Base-by-base conservation (phyloP, 78 protist genomes). In the Protostelium mycophagum region DNA sequence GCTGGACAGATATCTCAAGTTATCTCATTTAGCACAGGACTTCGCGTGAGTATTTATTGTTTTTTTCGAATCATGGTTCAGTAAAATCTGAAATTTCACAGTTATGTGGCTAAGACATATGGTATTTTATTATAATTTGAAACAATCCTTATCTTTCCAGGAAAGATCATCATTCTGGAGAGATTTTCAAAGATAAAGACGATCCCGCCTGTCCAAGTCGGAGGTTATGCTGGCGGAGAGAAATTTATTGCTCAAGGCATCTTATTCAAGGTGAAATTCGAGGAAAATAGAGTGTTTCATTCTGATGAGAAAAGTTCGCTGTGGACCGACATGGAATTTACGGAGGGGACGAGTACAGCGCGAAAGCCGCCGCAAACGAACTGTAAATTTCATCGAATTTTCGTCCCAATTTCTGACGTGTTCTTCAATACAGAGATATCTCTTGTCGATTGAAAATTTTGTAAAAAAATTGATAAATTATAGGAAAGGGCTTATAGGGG, bases 111-210 rank as follows among this genome's bases (percentile, higher is more conserved):
- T 28, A 83, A 91, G 35, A 91, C 91, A 28, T 94, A 91, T 85
- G 96, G 96, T 51, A 16, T n/a, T n/a, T n/a, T n/a, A n/a, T n/a
- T n/a, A n/a, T n/a, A 51, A 51, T 51, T 51, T 51, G 31, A 51
- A 16, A 51, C 5, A 51, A 51, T 51, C 73, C 73, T 51, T 51
- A 25, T 51, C 73, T 25, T 16, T 51, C 31, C 73, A 51, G 96
- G 96, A 39, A 89, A 91, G 90, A 89, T 94, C 86, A 94, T 94
- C 83, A 91, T 94, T 37, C 88, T 90, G 29, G 96, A 94, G 38
- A 90, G 91, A 38, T 93, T 90, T 36, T 34, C 51, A 5, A 35
- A 73, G n/a, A 89, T 34, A 38, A 93, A 93, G 83, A 93, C 95
- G 10, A 93, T 93, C 28, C 90, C 37, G 37, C 63, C 93, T 0